Evolutionary conservation across 192 early-diverging fungal genomes (phyloP).

Genomic region (Chytriomyces hyalinus): DNA sequence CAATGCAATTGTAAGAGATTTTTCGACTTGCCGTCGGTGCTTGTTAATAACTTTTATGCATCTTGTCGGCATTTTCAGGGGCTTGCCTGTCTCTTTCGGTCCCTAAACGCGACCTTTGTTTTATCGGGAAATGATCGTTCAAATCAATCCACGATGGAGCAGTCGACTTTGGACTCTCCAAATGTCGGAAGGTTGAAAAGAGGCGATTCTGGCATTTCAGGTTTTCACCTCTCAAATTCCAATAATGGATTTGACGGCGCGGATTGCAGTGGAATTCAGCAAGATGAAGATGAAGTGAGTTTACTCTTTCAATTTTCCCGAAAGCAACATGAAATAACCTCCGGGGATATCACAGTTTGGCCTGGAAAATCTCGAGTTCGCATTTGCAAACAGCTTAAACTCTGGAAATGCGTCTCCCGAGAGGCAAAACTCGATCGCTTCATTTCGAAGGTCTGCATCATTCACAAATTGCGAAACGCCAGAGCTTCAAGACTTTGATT

Average conservation of each 20-base stretch:
- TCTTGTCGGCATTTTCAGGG: no score
- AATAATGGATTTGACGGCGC: not conserved
- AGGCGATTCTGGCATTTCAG: not conserved
- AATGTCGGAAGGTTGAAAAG: not conserved
- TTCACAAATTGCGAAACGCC: not conserved
- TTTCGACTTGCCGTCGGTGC: no score
- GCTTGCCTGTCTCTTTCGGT: no score
- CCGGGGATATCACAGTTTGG: not conserved
- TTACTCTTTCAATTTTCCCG: not conserved
- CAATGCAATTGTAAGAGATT: not conserved
- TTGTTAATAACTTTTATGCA: no score
- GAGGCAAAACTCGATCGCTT: not conserved
- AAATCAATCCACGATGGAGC: no score
- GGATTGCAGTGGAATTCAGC: not conserved
- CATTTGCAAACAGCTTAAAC: not conserved
- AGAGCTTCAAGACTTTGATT: not conserved
- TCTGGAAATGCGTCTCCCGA: not conserved
- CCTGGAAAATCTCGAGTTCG: not conserved
- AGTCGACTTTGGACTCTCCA: no score
- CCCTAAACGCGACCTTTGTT: no score
- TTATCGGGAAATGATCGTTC: no score
- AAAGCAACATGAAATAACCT: not conserved
- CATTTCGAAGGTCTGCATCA: not conserved
- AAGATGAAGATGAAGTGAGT: not conserved
- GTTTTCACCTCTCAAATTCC: not conserved